These are phyloP conservation scores for Lanzia echinophila DNA, from an alignment of 2,329 filamentous ascomycete species.

Conservation along the genomic window DNA sequence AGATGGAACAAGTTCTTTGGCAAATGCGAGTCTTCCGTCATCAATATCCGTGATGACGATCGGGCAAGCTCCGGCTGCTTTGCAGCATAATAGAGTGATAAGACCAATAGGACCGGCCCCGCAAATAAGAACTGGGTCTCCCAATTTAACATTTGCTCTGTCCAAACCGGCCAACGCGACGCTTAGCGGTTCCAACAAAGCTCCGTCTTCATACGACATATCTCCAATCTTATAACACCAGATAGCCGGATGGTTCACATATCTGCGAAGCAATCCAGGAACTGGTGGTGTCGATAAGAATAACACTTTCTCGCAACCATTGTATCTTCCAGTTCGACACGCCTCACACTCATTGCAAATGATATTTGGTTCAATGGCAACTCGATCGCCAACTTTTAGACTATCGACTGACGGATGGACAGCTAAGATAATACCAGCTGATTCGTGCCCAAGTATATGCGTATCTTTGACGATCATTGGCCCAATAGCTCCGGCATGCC, in stretches of 20 bases:
- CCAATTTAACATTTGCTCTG: constrained; percentile 70
- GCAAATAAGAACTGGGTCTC: constrained; percentile 82
- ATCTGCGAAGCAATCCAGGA: constrained; percentile 77
- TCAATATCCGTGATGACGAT: constrained; percentile 95
- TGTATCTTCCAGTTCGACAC: constrained; percentile 88
- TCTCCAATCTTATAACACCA: constrained; percentile 96
- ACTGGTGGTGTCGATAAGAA: constrained; percentile 92
- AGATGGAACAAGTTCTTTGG: constrained; percentile 72
- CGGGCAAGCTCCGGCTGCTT: constrained; percentile 81
- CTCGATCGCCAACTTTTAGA: constrained; percentile 79
- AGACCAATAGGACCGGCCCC: constrained; percentile 92
- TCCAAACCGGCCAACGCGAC: constrained; percentile 87
- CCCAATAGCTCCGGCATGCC: constrained; percentile 90
- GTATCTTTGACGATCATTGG: constrained; percentile 88
- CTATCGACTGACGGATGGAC: constrained; percentile 72
- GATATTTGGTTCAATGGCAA: constrained; percentile 90
- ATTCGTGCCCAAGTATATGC: constrained; percentile 93
- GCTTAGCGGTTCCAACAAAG: constrained; percentile 81
- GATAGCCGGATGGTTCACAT: constrained; percentile 87
- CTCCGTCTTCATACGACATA: constrained; percentile 88
- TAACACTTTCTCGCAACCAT: constrained; percentile 78
- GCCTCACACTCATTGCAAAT: constrained; percentile 88
- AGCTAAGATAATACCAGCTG: constrained; percentile 75
- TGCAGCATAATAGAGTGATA: constrained; percentile 76
- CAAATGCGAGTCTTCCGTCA: constrained; percentile 75